phyloP scores from a whole-genome alignment of 225 moss, liverwort and hornwort genomes.

The Rhytidiadelphus loreus region DNA sequence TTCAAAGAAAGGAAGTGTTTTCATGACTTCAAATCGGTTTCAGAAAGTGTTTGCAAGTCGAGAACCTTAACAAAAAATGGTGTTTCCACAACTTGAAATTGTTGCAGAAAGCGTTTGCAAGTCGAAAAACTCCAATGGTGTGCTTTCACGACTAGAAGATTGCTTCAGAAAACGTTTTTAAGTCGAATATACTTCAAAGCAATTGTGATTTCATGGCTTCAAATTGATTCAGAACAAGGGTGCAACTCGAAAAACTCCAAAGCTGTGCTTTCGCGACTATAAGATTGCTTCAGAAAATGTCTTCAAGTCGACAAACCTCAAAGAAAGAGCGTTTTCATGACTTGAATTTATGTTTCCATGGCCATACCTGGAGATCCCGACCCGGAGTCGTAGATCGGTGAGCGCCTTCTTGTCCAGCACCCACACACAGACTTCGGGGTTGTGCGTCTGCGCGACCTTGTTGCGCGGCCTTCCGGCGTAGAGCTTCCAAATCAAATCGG shows the following conservation, averaged over 20 bases:
- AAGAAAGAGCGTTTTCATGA: neutral
- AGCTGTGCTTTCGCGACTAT: neutral
- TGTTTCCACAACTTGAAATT: neutral
- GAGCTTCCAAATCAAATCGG: constrained; percentile 88
- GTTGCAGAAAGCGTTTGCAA: neutral
- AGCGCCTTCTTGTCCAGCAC: constrained; percentile 90
- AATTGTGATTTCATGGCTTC: neutral
- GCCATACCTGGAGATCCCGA: constrained; percentile 63
- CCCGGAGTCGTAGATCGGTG: constrained; percentile 64
- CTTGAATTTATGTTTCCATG: neutral
- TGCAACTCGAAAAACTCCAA: neutral
- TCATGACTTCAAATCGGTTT: neutral
- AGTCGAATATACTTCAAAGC: neutral
- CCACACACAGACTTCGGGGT: constrained; percentile 95
- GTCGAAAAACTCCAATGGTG: no score
- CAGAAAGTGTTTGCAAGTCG: neutral
- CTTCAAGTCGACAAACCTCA: neutral
- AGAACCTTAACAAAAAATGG: neutral
- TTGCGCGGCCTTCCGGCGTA: constrained; percentile 79
- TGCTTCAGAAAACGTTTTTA: neutral
- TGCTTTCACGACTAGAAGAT: neutral
- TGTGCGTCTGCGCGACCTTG: constrained; percentile 78
- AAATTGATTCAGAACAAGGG: neutral
- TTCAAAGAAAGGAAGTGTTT: neutral
- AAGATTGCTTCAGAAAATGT: neutral